Conservation (phyloP, 805 yeast species). For the Wickerhamiella lipophila region DNA sequence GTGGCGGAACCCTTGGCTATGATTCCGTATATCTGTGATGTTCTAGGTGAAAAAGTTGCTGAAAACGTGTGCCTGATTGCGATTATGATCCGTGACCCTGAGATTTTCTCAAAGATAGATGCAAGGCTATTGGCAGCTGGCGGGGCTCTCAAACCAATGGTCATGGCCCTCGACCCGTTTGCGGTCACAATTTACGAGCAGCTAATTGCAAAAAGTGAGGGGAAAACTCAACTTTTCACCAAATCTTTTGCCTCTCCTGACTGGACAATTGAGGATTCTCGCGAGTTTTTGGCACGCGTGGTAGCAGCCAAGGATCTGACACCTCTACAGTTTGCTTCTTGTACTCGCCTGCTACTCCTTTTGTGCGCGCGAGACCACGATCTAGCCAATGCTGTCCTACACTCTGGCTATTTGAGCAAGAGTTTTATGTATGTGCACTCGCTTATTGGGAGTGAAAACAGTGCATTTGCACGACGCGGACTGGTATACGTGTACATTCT, state of each 20-base stretch:
- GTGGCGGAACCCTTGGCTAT: neutral
- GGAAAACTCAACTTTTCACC: neutral
- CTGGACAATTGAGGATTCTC: neutral
- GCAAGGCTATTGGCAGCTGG: neutral
- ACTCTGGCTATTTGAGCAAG: neutral
- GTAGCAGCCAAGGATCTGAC: neutral
- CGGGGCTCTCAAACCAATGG: neutral
- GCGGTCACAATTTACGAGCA: conserved; percentile 8
- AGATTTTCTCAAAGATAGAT: neutral
- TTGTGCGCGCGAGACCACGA: neutral
- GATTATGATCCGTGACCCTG: neutral
- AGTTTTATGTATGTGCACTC: neutral
- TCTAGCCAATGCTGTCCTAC: neutral
- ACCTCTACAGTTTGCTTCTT: neutral
- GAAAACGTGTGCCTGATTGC: neutral
- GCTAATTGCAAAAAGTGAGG: conserved; percentile 2
- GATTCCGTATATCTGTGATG: neutral
- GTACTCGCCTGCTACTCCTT: neutral
- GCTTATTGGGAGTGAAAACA: neutral
- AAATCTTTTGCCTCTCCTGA: neutral
- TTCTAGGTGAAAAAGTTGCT: neutral
- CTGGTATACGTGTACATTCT: neutral
- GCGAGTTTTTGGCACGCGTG: neutral
- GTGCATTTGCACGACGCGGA: conserved; percentile 2
- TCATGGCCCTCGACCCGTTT: neutral